Evolutionary conservation across 345 rosid species (phyloP), one percentile per base, ranked within the genome.

Genomic region (Dipteronia sinensis): DNA sequence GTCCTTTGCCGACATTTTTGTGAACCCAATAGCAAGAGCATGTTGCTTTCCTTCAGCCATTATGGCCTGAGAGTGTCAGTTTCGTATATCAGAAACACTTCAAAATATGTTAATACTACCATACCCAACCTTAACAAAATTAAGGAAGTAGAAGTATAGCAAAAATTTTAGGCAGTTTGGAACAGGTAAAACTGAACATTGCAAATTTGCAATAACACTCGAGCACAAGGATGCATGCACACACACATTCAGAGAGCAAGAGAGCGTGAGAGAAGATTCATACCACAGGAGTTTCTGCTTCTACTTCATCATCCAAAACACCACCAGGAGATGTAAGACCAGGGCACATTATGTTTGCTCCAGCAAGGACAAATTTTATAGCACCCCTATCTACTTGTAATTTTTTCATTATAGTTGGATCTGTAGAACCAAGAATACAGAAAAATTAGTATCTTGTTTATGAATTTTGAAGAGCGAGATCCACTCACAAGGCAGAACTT

Each of bases 331-430:
- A 97, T 44, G 98, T 94, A 66, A 94, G 99, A 80, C 99, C 99
- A 86, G 98, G 98, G 70, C 99, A 94, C 98, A 94, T 97, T 80
- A 97, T 94, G 87, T 97, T 97, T 81, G 98, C 99, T 81, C 99
- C 98, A 83, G 99, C 81, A 76, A 97, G 91, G 42, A 97, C 98
- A 86, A 91, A 94, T 84, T 79, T 97, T 77, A 97, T 94, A 8
- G 99, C 99, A 73, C 98, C 99, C 71, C 99, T 90, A 78, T 94
- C 99, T 49, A 97, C 99, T 84, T 93, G 98, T 71, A 97, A 82
- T 82, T 93, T 93, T 83, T 90, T 90, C 98, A 97, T 97, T 84
- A 97, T 91, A 68, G 88, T 85, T 44, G 99, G 99, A 90, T 89
- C 95, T 91, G 89, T 66, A 66, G 78, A 62, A 31, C 40, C 51